These are phyloP conservation scores for Neofusicoccum laricinum DNA, from an alignment of 2,329 filamentous ascomycete genomes.

Conservation along the genomic window DNA sequence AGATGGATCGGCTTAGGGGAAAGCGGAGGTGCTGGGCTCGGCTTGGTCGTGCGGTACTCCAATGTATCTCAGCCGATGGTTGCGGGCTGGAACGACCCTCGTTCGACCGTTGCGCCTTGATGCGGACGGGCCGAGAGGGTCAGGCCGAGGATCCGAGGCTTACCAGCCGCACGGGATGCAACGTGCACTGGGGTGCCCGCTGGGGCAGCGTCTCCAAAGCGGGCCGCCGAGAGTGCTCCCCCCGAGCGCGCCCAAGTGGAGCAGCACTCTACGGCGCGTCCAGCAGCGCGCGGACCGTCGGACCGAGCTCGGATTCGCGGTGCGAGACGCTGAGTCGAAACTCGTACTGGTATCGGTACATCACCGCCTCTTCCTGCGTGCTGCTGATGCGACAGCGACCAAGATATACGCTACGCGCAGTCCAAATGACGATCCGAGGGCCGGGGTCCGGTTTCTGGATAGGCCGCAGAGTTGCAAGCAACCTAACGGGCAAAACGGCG, in stretches of 20 bases:
- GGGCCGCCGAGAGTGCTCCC: neutral
- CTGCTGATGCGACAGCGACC: neutral
- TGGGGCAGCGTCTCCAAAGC: neutral
- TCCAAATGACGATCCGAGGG: neutral
- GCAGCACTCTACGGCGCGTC: neutral
- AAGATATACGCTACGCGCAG: neutral
- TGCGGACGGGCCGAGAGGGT: neutral
- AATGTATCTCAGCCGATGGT: neutral
- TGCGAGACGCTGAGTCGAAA: neutral
- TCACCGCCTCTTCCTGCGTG: neutral
- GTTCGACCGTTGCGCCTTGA: neutral
- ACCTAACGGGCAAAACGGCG: neutral
- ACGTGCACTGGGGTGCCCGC: neutral
- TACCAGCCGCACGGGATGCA: neutral
- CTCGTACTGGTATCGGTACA: neutral
- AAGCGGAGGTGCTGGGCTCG: neutral
- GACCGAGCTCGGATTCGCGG: neutral
- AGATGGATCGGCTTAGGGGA: neutral
- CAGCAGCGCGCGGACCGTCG: neutral
- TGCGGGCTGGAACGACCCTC: constrained; percentile 1
- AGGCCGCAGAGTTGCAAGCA: neutral
- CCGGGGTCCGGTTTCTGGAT: neutral
- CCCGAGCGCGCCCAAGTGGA: neutral
- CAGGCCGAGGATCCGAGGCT: neutral
- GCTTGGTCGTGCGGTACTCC: neutral